These are phyloP conservation scores for Verticillium isaacii DNA, from an alignment of 2,329 filamentous ascomycete genomes.

Conservation along the genomic window DNA sequence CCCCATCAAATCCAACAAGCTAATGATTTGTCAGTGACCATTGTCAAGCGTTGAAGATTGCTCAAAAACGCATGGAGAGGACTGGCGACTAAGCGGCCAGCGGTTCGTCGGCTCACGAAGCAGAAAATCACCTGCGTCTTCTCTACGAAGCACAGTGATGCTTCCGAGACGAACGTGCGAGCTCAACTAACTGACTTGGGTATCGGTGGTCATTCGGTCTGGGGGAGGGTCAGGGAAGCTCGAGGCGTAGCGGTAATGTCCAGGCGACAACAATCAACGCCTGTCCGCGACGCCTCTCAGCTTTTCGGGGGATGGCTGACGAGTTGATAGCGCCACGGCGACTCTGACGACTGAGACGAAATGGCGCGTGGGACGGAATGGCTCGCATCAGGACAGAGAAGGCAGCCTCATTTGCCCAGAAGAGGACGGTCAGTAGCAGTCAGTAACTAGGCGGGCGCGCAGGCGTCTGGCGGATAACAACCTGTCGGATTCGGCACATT, in stretches of 20 bases:
- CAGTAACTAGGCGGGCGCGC: neutral
- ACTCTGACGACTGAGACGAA: slow-evolving; percentile 9
- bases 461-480: neutral
- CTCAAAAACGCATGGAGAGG: slow-evolving; percentile 16
- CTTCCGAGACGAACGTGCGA: neutral
- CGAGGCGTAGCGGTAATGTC: neutral
- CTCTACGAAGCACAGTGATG: neutral
- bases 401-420: neutral
- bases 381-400: slow-evolving; percentile 1
- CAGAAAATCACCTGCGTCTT: neutral
- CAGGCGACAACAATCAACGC: neutral
- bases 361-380: neutral
- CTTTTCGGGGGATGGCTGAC: neutral
- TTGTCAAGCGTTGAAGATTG: slow-evolving; percentile 59
- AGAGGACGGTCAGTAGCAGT: neutral
- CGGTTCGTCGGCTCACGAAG: neutral
- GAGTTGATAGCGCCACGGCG: slow-evolving; percentile 1
- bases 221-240: neutral
- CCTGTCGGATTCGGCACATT: neutral
- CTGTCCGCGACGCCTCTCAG: neutral
- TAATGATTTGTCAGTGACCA: slow-evolving; percentile 32
- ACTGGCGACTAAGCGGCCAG: slow-evolving; percentile 1
- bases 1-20: neutral
- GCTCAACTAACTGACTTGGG: neutral
- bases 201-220: neutral